Evolutionary conservation across 768 basidiomycete species (phyloP), one percentile per base, ranked within the genome.

Genomic region (Termitomyces sp.): DNA sequence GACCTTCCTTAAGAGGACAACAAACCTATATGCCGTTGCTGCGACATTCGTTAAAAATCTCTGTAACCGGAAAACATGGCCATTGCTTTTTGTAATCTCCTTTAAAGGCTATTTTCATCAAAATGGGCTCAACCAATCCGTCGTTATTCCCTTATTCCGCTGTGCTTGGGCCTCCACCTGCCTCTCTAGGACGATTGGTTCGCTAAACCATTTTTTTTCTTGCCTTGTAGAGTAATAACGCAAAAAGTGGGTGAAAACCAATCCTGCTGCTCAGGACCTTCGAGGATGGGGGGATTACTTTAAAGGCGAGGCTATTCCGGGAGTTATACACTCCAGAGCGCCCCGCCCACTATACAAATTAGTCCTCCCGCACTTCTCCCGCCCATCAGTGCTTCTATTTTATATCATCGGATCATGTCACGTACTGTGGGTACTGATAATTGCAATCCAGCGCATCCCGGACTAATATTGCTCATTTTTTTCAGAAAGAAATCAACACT

Each of bases 121-220:
- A 58, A 41, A 55, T 55, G 22, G 54, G 59, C 47, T 57, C 33
- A 20, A 36, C 57, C 57, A 63, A 66, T 63, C 62, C 56, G 54
- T 37, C 22, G 42, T 55, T 61, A 59, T 63, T 65, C 44, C 65
- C 61, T 61, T 63, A 58, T 63, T 58, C 47, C 58, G 22, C 11
- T 54, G 48, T 42, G 61, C 63, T 59, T 59, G 58, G 65, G 30
- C 63, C 63, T 18, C 58, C 59, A n/a, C 52, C 53, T 62, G 52
- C 65, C 62, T 57, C 54, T 48, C 36, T 54, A 13, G 58, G 62
- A 37, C 58, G 65, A 66, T 66, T 66, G 58, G 55, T 54, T 58
- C 64, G 58, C 64, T 58, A 55, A 49, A 56, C 60, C 31, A 31
- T n/a, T 31, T 33, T 46, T 37, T 37, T 59, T 47, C 27, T 58